Percentiles rank a stretch among this genome's conserved stretches.
phyloP scores from a whole-genome alignment of 345 rosid species.

The Jatropha curcas region DNA sequence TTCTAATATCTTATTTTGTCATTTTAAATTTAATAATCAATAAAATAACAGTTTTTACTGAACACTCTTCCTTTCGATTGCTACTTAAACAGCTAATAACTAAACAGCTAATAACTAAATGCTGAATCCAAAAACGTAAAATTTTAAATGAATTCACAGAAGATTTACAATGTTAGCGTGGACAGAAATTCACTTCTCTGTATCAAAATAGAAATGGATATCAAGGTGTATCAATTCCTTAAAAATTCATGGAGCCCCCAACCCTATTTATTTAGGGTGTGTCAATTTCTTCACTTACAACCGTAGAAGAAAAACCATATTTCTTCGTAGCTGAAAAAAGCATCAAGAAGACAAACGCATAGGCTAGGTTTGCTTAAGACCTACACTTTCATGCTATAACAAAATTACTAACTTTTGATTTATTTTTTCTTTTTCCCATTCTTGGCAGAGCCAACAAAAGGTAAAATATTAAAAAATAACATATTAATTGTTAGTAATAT shows the following conservation, averaged over 20 bases:
- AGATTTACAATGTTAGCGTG: too few relatives aligned
- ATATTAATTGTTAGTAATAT: neutral
- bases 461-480: too few relatives aligned
- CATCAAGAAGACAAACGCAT: slow-evolving; percentile 4
- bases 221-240: neutral
- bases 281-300: slow-evolving; percentile 15
- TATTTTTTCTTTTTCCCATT: neutral
- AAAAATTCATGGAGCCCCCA: slow-evolving; percentile 48
- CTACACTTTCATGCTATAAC: neutral
- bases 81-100: too few relatives aligned
- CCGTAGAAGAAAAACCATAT: neutral
- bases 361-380: slow-evolving; percentile 8
- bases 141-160: too few relatives aligned
- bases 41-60: too few relatives aligned
- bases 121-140: too few relatives aligned
- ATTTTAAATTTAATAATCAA: too few relatives aligned
- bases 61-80: too few relatives aligned
- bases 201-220: neutral
- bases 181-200: too few relatives aligned
- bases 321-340: neutral
- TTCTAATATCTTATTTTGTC: too few relatives aligned
- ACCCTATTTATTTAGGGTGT: slow-evolving; percentile 27
- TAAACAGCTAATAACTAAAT: too few relatives aligned
- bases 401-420: neutral
- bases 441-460: neutral